phyloP scores from a whole-genome alignment of 768 basidiomycete species.

The Arthromyces matolae region DNA sequence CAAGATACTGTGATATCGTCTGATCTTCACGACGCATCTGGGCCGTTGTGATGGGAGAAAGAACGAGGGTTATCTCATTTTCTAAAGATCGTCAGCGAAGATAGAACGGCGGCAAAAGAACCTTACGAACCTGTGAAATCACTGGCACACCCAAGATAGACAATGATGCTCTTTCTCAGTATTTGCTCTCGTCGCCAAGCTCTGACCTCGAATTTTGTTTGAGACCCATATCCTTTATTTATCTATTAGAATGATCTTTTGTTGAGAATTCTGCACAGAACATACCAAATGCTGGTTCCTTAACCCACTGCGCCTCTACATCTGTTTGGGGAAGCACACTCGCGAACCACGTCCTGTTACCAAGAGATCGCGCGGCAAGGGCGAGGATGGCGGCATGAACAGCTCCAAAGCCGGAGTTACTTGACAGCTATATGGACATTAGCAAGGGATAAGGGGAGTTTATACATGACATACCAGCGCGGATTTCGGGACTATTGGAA shows the following conservation, averaged over 20 bases:
- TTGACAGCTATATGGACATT: constrained; percentile 38
- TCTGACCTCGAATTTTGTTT: constrained; percentile 56
- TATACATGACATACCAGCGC: constrained; percentile 60
- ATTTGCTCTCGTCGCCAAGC: constrained; percentile 54
- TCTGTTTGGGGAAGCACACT: constrained; percentile 63
- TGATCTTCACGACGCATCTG: constrained; percentile 57
- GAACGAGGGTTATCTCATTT: constrained; percentile 65
- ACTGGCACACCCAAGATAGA: constrained; percentile 68
- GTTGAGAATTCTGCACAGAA: neutral
- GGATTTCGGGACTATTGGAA: constrained; percentile 68
- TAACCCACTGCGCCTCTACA: constrained; percentile 54
- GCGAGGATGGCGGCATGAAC: constrained; percentile 77
- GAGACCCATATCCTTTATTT: constrained; percentile 43
- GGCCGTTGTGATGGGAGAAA: constrained; percentile 59
- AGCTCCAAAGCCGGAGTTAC: constrained; percentile 78
- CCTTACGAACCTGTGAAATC: constrained; percentile 57
- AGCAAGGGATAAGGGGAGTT: neutral
- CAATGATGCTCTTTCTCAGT: constrained; percentile 57
- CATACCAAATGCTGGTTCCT: constrained; percentile 53
- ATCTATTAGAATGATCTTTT: neutral
- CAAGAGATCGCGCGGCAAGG: constrained; percentile 69
- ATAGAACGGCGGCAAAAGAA: neutral
- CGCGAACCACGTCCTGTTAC: constrained; percentile 53
- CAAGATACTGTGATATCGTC: constrained; percentile 47
- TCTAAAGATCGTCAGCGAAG: constrained; percentile 33